Evolutionary conservation across 768 basidiomycete species (phyloP), one percentile per base, ranked within the genome.

Genomic region (Pleurotus djamor): DNA sequence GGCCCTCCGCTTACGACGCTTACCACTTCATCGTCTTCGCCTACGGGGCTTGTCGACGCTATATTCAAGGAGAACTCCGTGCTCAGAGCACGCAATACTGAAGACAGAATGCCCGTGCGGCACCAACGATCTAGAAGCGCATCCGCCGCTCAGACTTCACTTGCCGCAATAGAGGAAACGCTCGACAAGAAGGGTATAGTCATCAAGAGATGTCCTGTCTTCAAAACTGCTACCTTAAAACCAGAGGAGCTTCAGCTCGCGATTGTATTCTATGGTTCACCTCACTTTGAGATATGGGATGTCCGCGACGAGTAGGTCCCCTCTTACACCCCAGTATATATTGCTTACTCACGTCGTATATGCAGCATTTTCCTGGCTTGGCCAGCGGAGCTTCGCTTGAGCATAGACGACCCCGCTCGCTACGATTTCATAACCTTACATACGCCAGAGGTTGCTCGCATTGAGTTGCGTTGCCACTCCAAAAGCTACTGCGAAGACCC

Each of bases 281-380:
- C 70, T 13, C 71, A 76, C 61, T 72, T 67, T 56, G 74, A 72
- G 59, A 64, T 71, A 14, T 76, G 74, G 74, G 74, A 76, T 60
- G 66, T 71, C 63, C 61, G 49, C 21, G 73, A 76, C 60, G 60
- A 69, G 70, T 74, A 51, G 35, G 73, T 70, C 8, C n/a, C 10
- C 43, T 21, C 5, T 48, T 17, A 45, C 28, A 5, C 12, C 16
- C n/a, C 7, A 7, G 8, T 37, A 13, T 37, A 38, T 12, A 10
- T 33, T 34, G 14, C n/a, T 16, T 41, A 41, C 36, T 43, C 17
- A 34, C 17, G 12, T 17, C 37, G 35, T 14, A 28, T 32, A 37
- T 9, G 7, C 33, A 55, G 54, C 17, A 55, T 55, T 21, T 55
- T n/a, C 33, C 12, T 55, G 16, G 54, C 54, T 38, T 55, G 54